Base-by-base conservation (phyloP, 176 grass and related monocot species). In the Oryza longistaminata region DNA sequence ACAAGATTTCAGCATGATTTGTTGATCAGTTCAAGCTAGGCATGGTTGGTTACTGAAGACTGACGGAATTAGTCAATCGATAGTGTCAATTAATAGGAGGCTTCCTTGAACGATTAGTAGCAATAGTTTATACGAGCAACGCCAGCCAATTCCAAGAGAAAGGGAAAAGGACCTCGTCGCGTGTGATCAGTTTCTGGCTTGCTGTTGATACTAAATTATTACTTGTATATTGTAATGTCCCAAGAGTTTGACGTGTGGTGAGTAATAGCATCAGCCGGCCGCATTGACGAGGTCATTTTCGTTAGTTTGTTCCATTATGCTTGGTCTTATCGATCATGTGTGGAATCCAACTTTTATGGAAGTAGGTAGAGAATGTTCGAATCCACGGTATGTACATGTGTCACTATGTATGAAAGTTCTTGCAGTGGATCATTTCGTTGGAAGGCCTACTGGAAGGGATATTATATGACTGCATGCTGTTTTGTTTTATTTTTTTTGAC, bases 21-120 rank as follows among this genome's bases (percentile, higher is more conserved):
- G 80, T 73, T 88, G 66, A 83, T 31, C 0, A 0, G 5, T 78
- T 88, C 74, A 78, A 73, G 29, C 29, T 31, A 31, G 43, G 68
- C 31, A 31, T 2, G 34, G 33, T 45, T 24, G 10, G 3, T 73
- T 11, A 5, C 6, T 72, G 16, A 70, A 40, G 33, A 10, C n/a
- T 71, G 37, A 46, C 58, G 19, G 76, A 86, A 66, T 8, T 15
- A 50, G 42, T 80, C 77, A 1, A 21, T 49, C 53, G 82, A 26
- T 26, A 21, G 9, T 31, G 82, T 68, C 82, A 58, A 29, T 24
- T 62, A 62, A 62, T 8, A 58, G 19, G 53, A 58, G 17, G 53
- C 19, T 2, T n/a, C n/a, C 8, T 62, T 44, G 5, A 50, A 74
- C 21, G 45, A 16, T 42, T 13, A 6, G 70, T 70, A 15, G 7